These are phyloP conservation scores for Fonsecaea pedrosoi DNA, from an alignment of 2,329 filamentous ascomycete genomes.

Conservation along the genomic window DNA sequence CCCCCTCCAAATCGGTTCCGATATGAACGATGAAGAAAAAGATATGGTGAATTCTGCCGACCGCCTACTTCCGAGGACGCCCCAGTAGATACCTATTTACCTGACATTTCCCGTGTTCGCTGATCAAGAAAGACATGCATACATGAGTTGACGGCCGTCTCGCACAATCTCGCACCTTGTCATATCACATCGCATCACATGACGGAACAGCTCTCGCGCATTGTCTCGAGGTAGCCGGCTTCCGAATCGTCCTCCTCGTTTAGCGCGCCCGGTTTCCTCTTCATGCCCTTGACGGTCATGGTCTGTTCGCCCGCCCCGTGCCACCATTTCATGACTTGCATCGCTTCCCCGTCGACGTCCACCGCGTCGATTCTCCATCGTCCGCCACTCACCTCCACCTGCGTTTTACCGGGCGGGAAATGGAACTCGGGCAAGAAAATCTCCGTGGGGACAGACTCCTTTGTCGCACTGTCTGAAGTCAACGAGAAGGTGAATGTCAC, in stretches of 20 bases:
- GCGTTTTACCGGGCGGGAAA: slow-evolving; percentile 76
- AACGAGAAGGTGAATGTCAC: slow-evolving; percentile 79
- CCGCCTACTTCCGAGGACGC: too few relatives aligned
- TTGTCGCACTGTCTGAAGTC: slow-evolving; percentile 64
- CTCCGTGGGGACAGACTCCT: slow-evolving; percentile 74
- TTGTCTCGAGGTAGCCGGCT: slow-evolving; percentile 38
- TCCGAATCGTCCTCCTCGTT: slow-evolving; percentile 43
- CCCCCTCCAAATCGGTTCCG: too few relatives aligned
- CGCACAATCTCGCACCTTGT: not conserved
- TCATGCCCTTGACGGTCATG: slow-evolving; percentile 76
- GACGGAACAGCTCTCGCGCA: slow-evolving; percentile 55
- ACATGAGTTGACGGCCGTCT: too few relatives aligned
- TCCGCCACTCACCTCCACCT: slow-evolving; percentile 78
- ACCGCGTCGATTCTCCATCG: slow-evolving; percentile 86
- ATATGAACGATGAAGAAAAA: too few relatives aligned
- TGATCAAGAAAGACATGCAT: too few relatives aligned
- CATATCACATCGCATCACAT: slow-evolving; percentile 32
- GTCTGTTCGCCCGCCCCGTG: slow-evolving; percentile 84
- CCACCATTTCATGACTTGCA: slow-evolving; percentile 90
- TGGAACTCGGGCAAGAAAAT: slow-evolving; percentile 91
- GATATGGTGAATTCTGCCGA: too few relatives aligned
- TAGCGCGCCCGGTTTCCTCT: slow-evolving; percentile 59
- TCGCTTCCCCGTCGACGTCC: slow-evolving; percentile 70
- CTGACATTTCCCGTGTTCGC: too few relatives aligned
- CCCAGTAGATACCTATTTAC: too few relatives aligned